Evolutionary conservation across 345 rosid species (phyloP).

Genomic region (Corymbia maculata): DNA sequence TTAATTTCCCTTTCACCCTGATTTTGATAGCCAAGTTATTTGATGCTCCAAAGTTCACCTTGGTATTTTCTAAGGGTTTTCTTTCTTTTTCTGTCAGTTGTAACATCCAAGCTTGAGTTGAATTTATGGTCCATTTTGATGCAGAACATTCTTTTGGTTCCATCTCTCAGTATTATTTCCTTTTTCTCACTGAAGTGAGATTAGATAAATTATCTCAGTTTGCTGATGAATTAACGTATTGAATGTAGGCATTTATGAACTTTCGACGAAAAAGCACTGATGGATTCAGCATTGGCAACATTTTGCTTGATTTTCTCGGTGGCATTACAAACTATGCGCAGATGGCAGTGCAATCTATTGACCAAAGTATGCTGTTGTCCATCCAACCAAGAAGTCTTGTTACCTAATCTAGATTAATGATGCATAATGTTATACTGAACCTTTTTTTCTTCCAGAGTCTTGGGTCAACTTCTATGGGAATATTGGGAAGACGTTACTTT

Average conservation of each 20-base stretch:
- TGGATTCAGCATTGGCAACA: slow-evolving; percentile 87
- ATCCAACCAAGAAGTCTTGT: background rate
- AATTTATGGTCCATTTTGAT: background rate
- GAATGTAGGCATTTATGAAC: slow-evolving; percentile 68
- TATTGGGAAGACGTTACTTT: slow-evolving; percentile 76
- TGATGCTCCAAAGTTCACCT: background rate
- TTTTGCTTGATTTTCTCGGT: slow-evolving; percentile 83
- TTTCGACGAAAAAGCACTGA: slow-evolving; percentile 76
- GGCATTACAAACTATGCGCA: slow-evolving; percentile 63
- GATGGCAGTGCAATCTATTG: slow-evolving; percentile 73
- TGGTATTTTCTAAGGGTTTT: background rate
- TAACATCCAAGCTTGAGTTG: background rate
- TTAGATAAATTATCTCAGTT: background rate
- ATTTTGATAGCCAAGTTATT: background rate
- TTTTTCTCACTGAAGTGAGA: background rate
- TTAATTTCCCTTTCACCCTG: background rate
- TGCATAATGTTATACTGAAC: background rate
- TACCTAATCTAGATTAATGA: background rate
- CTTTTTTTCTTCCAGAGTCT: slow-evolving; percentile 43
- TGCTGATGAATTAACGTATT: background rate
- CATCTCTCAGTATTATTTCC: background rate
- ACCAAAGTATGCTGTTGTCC: slow-evolving; percentile 42
- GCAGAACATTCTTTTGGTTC: background rate
- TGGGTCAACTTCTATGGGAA: slow-evolving; percentile 97
- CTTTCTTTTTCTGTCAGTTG: background rate